Evolutionary conservation across 129 eudicot species (phyloP).

Genomic region (Tanacetum coccineum): DNA sequence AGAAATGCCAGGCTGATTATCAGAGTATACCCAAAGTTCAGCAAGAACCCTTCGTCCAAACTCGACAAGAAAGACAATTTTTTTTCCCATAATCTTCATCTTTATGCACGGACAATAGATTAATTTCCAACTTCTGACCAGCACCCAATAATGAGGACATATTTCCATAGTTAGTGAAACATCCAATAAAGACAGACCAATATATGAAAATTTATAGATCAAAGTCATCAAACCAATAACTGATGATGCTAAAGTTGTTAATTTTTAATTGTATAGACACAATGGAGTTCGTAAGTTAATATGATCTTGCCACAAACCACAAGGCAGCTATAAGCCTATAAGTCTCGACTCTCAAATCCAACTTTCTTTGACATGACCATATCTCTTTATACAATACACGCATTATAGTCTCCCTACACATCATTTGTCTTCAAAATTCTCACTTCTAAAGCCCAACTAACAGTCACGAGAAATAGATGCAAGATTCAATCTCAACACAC

Average conservation of each 20-base stretch:
- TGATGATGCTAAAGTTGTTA: constrained; percentile 6
- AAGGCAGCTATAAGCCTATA: not conserved
- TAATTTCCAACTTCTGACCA: constrained; percentile 5
- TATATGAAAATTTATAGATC: too few species aligned
- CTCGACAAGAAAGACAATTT: not conserved
- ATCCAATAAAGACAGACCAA: constrained; percentile 17
- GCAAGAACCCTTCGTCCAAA: not conserved
- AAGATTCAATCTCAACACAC: not conserved
- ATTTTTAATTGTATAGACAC: not conserved
- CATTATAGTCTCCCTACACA: not conserved
- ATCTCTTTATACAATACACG: not conserved
- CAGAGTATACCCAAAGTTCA: not conserved
- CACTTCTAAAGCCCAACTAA: not conserved
- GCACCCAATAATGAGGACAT: not conserved
- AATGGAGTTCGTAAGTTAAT: not conserved
- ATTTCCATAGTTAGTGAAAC: constrained; percentile 3
- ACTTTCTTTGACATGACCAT: not conserved
- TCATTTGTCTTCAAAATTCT: not conserved
- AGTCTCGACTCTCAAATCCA: not conserved
- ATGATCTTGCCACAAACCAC: not conserved
- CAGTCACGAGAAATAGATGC: not conserved
- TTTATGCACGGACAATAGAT: not conserved
- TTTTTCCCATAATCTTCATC: not conserved
- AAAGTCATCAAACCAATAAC: too few species aligned
- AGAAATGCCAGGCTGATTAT: not conserved